Percentiles rank a stretch among this genome's conserved stretches.
phyloP scores from a whole-genome alignment of 1,284 basidiomycete genomes.

The Xerocomus alliaceus region DNA sequence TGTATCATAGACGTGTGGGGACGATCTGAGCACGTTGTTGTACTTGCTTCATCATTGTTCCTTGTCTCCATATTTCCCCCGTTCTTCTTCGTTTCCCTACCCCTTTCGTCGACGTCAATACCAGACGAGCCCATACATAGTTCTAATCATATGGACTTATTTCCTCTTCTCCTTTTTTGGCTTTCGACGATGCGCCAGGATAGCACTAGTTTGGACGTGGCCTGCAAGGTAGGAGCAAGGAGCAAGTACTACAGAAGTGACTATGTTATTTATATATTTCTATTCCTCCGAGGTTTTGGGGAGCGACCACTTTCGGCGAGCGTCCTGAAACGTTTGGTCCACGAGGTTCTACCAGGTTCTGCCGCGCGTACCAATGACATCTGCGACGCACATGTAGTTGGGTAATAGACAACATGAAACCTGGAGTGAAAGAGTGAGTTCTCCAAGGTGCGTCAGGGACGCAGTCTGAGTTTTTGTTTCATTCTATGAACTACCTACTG shows the following conservation, averaged over 20 bases:
- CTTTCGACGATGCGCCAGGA: not conserved
- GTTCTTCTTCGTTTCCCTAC: not conserved
- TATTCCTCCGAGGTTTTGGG: too few species aligned
- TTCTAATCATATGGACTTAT: not conserved
- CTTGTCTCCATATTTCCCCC: not conserved
- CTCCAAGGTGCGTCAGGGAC: too few species aligned
- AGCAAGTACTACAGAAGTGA: not conserved
- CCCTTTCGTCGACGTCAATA: too few species aligned
- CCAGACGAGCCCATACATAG: not conserved
- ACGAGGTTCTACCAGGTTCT: too few species aligned
- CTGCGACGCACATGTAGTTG: too few species aligned
- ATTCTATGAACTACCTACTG: too few species aligned
- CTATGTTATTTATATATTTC: not conserved
- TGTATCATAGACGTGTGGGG: conserved; percentile 25
- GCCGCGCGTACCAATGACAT: too few species aligned
- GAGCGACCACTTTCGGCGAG: too few species aligned
- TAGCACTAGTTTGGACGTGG: not conserved
- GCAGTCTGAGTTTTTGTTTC: too few species aligned
- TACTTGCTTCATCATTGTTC: conserved; percentile 15
- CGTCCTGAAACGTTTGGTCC: too few species aligned
- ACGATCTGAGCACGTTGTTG: conserved; percentile 16
- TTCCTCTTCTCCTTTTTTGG: not conserved
- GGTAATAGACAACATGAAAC: too few species aligned
- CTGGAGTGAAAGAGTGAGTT: too few species aligned
- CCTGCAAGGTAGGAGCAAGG: not conserved